Percentiles rank a stretch among this genome's conserved stretches.
Conservation (phyloP, 441 rosid genomes). For the Adansonia gregorii region DNA sequence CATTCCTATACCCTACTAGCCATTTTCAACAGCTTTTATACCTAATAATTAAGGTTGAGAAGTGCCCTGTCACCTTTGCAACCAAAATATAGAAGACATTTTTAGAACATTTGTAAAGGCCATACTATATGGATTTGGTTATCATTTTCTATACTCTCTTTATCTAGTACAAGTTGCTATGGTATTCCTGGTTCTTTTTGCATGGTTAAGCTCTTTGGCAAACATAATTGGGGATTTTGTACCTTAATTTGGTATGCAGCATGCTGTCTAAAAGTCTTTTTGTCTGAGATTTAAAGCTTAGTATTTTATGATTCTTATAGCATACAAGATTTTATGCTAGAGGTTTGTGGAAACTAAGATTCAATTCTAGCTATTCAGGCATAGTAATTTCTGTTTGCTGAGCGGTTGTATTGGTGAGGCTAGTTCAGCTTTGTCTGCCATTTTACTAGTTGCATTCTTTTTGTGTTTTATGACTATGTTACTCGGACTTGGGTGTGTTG, state of each 20-base stretch:
- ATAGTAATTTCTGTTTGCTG: neutral
- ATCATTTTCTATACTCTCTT: neutral
- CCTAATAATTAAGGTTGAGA: neutral
- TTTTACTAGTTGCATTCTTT: neutral
- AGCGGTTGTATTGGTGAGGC: neutral
- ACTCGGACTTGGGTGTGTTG: too few relatives aligned
- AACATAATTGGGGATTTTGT: neutral
- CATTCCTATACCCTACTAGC: neutral
- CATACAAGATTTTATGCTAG: neutral
- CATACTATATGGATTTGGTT: neutral
- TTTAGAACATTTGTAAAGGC: neutral
- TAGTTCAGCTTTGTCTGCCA: conserved; percentile 3
- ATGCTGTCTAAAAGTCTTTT: neutral
- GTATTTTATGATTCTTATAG: conserved; percentile 9
- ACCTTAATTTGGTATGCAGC: neutral
- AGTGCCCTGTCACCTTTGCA: neutral
- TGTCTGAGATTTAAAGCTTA: neutral
- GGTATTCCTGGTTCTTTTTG: neutral
- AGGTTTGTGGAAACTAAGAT: neutral
- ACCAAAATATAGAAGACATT: neutral
- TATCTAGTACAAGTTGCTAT: neutral
- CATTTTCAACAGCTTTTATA: neutral
- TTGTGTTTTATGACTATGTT: neutral
- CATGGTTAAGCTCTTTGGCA: conserved; percentile 1
- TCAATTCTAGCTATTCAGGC: neutral